These are phyloP conservation scores for Claviceps humidiphila DNA, from an alignment of 2,329 filamentous ascomycete genomes.

Conservation along the genomic window DNA sequence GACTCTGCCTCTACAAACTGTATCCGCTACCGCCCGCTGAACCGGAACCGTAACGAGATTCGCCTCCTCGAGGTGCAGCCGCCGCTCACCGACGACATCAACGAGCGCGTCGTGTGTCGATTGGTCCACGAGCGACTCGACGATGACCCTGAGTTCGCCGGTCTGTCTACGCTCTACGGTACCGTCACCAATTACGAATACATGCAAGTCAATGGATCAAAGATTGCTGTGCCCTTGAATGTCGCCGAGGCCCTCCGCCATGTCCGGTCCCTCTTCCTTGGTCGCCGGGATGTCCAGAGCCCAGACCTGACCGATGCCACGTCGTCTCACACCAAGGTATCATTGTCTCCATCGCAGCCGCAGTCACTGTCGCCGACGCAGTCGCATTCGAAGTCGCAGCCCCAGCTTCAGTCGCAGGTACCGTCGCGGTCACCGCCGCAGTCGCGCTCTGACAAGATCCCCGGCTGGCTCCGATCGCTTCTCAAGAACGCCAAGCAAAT, in stretches of 20 bases:
- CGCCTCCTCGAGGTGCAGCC: constrained; percentile 21
- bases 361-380: background rate
- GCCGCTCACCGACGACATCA: constrained; percentile 11
- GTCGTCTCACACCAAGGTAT: too few species aligned
- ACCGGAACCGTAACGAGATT: constrained; percentile 15
- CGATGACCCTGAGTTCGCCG: constrained; percentile 15
- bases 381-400: background rate
- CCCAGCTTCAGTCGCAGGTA: background rate
- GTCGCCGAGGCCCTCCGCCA: constrained; percentile 18
- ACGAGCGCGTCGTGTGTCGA: constrained; percentile 20
- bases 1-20: background rate
- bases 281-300: constrained; percentile 5
- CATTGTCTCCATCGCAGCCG: background rate
- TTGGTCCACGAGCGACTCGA: constrained; percentile 17
- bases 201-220: constrained; percentile 16
- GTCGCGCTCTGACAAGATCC: constrained; percentile 7
- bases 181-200: constrained; percentile 16
- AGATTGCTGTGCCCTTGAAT: constrained; percentile 15
- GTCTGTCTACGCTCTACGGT: constrained; percentile 18
- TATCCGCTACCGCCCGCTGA: constrained; percentile 10
- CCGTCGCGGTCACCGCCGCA: constrained; percentile 9
- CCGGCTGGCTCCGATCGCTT: constrained; percentile 10
- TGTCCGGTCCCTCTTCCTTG: constrained; percentile 20
- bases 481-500: constrained; percentile 9
- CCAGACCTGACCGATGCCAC: background rate